Evolutionary conservation across 2,329 filamentous ascomycete species (phyloP).

Genomic region (Colletotrichum lindemuthianum): DNA sequence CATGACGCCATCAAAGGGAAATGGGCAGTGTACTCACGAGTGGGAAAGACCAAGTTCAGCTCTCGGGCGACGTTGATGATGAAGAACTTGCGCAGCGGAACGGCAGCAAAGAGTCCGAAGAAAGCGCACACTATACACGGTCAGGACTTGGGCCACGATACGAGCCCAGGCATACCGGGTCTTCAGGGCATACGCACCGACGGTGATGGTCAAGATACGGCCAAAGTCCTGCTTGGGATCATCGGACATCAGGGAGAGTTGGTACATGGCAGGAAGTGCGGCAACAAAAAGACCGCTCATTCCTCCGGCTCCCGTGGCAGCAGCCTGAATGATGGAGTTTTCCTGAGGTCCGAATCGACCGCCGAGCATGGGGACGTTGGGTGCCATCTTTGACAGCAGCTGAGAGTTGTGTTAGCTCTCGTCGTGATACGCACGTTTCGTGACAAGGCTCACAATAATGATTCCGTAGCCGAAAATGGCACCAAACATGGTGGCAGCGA

Average conservation of each 20-base stretch:
- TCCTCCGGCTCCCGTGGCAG: slow-evolving; percentile 68
- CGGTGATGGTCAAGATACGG: slow-evolving; percentile 67
- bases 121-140: slow-evolving; percentile 60
- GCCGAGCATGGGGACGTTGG: slow-evolving; percentile 60
- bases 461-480: slow-evolving; percentile 69
- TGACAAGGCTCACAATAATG: slow-evolving; percentile 41
- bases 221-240: slow-evolving; percentile 65
- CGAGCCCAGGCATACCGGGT: too few relatives aligned
- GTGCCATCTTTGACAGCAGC: slow-evolving; percentile 52
- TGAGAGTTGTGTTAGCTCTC: slow-evolving; percentile 46
- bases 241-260: slow-evolving; percentile 59
- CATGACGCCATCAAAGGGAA: background rate
- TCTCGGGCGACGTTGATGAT: slow-evolving; percentile 72
- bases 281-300: slow-evolving; percentile 68
- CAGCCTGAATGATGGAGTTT: slow-evolving; percentile 70
- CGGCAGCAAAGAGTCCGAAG: slow-evolving; percentile 72
- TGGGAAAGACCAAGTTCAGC: slow-evolving; percentile 68
- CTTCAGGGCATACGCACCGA: slow-evolving; percentile 38
- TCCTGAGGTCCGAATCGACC: slow-evolving; percentile 68
- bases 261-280: slow-evolving; percentile 70
- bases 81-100: slow-evolving; percentile 73
- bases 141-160: too few relatives aligned
- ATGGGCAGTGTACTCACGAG: slow-evolving; percentile 39
- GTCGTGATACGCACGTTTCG: too few relatives aligned
- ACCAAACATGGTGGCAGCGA: slow-evolving; percentile 58